A percentile compares a stretch with the other conserved stretches of the same genome.
Evolutionary conservation across 75 land plant genomes (phyloP).

Genomic region (Isoetes taiwanensis): DNA sequence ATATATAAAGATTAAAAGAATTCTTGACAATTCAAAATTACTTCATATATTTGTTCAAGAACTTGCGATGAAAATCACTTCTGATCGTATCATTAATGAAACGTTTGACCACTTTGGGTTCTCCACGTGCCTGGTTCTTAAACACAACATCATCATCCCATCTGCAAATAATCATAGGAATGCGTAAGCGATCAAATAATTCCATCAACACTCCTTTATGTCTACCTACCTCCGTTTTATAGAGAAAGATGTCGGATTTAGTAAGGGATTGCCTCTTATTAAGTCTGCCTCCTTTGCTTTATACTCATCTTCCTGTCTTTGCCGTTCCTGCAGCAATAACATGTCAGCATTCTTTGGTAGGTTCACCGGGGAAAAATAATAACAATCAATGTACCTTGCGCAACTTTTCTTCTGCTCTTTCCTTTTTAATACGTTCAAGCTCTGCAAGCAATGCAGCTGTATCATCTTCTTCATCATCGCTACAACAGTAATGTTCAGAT

Average conservation of each 20-base stretch:
- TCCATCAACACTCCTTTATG: background rate
- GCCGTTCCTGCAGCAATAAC: constrained; percentile 50
- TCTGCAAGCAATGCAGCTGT: constrained; percentile 79
- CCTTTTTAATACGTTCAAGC: constrained; percentile 76
- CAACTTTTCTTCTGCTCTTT: constrained; percentile 74
- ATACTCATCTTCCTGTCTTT: constrained; percentile 68
- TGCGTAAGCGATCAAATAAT: background rate
- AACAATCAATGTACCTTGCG: constrained; percentile 31
- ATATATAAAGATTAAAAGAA: no score
- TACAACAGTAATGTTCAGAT: constrained; percentile 1
- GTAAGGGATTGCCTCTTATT: constrained; percentile 77
- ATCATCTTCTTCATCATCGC: constrained; percentile 88
- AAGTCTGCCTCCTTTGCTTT: constrained; percentile 83
- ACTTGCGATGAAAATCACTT: constrained; percentile 94
- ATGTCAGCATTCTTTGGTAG: no score
- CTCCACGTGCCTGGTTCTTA: constrained; percentile 96
- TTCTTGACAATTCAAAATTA: constrained; percentile 19
- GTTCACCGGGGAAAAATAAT: background rate
- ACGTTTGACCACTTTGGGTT: constrained; percentile 73
- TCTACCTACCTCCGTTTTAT: constrained; percentile 72
- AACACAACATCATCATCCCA: constrained; percentile 99
- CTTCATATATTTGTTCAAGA: constrained; percentile 92
- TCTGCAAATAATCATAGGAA: constrained; percentile 23
- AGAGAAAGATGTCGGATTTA: constrained; percentile 55
- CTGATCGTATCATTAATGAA: constrained; percentile 97